Conservation (phyloP, 2,329 filamentous ascomycete genomes). For the Tolypocladium ovalisporum region DNA sequence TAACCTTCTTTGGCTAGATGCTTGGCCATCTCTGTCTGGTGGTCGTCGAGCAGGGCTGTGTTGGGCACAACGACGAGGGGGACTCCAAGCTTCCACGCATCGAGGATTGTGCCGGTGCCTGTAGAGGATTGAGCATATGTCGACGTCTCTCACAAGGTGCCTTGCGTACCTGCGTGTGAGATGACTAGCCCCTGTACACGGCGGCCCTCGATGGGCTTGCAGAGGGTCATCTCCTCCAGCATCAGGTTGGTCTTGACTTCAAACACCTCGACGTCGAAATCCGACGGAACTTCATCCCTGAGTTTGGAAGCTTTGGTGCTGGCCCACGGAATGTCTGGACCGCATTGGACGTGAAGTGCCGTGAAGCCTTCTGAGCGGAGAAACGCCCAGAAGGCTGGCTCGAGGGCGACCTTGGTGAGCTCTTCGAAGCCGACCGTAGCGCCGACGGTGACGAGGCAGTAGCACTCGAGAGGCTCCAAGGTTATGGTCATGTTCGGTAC, state of each 20-base stretch:
- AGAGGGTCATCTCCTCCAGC: constrained; percentile 41
- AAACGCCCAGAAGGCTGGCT: constrained; percentile 48
- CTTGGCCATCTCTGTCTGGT: constrained; percentile 78
- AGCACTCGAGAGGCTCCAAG: constrained; percentile 10
- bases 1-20: constrained; percentile 67
- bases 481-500: constrained; percentile 3
- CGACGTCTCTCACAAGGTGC: too few species aligned
- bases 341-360: constrained; percentile 70
- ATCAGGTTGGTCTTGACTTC: constrained; percentile 21
- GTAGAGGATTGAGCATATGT: neutral
- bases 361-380: constrained; percentile 55
- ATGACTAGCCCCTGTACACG: constrained; percentile 62
- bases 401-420: constrained; percentile 57
- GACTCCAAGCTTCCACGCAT: constrained; percentile 61
- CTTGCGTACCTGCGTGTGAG: constrained; percentile 68
- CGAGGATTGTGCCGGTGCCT: constrained; percentile 87
- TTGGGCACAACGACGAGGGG: constrained; percentile 90
- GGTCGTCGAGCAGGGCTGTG: constrained; percentile 69
- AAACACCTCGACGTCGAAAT: constrained; percentile 18
- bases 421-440: constrained; percentile 75
- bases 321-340: constrained; percentile 44
- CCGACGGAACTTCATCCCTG: constrained; percentile 12
- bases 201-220: constrained; percentile 33
- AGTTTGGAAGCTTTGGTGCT: constrained; percentile 8
- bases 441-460: constrained; percentile 82